Base-by-base conservation (phyloP, 129 eudicot species). In the Flaveria ramosissima region DNA sequence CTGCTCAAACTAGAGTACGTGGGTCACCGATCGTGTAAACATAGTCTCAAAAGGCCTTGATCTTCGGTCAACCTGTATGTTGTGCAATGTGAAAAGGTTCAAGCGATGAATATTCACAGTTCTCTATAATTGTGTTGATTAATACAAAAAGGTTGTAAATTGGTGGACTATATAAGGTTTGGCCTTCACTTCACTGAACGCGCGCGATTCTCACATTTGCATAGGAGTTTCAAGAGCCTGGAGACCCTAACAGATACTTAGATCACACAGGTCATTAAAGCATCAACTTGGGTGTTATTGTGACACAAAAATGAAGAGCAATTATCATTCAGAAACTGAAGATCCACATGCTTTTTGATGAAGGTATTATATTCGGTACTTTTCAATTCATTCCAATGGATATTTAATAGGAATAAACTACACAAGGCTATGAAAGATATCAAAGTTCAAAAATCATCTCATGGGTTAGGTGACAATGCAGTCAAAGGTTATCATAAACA, bases 401-500 rank as follows among this genome's bases (percentile, higher is more conserved):
- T 52, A 47, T 50, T 6, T 52, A 52, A 52, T n/a, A n/a, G 21
- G 20, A 52, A 16, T 16, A 52, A n/a, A 36, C 5, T 36, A 36
- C 41, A 36, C 41, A 36, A 36, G 41, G 41, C 41, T 36, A 36
- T 36, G 41, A 36, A 36, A 4, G 41, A 59, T 59, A 21, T 23
- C 16, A 59, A 59, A 59, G 11, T 7, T n/a, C 27, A 55, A n/a
- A 17, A 55, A 11, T 17, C 17, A 55, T 55, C 9, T 55, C 61
- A 55, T 19, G 24, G 61, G 24, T 55, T 55, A 7, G 61, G 24
- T n/a, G 61, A 5, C 61, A n/a, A 55, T 19, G 62, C 26, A 9
- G 36, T 13, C 68, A 62, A 26, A 5, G 4, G 68, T 27, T 61
- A 12, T 61, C 68, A 27, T 62, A 62, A 62, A 62, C 68, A 62